Evolutionary conservation across 1,284 basidiomycete species (phyloP), one percentile per base, ranked within the genome.

Genomic region (Apiotrichum mycotoxinovorans): DNA sequence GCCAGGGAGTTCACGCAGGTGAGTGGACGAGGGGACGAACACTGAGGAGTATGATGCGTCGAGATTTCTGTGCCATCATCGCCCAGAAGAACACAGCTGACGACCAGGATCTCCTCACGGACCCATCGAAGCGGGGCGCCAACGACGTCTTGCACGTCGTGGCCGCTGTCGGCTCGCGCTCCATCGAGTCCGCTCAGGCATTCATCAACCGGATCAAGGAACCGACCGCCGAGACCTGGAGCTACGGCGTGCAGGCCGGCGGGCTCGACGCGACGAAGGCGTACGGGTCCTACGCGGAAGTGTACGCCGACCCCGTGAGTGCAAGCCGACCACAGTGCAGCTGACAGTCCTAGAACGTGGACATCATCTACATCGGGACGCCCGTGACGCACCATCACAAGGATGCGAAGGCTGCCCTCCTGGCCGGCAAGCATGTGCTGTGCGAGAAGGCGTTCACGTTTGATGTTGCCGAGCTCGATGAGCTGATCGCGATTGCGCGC

Each of bases 311-410:
- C 69, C 78, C 80, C 62, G 84, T 87, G 42, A 57, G 81, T 60
- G 37, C 37, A 15, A 18, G 14, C 64, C 89, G 18, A 22, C n/a
- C n/a, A 41, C n/a, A n/a, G n/a, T n/a, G n/a, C n/a, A n/a, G n/a
- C n/a, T 41, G n/a, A 22, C n/a, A 41, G 5, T 23, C 20, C 91
- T 60, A 90, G 87, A 78, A 87, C 54, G 86, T 91, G 25, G 85
- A 91, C 64, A 87, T 80, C 4, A 79, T 92, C 48, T 92, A 91
- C 75, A 86, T 91, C 52, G 88, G 88, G 17, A 92, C 91, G 1
- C 91, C 91, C 3, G 89, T 94, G 70, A 87, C 88, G 1, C 80
- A 82, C 57, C 92, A 96, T 79, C 91, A 90, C 71, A 78, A 80
- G 56, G 89, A 90, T 65, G 84, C 88, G 0, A 79, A 87, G 61